Percentiles rank a stretch among this genome's conserved stretches.
Evolutionary conservation across 2,329 filamentous ascomycete genomes (phyloP).

Genomic region (Aureobasidium sp.): DNA sequence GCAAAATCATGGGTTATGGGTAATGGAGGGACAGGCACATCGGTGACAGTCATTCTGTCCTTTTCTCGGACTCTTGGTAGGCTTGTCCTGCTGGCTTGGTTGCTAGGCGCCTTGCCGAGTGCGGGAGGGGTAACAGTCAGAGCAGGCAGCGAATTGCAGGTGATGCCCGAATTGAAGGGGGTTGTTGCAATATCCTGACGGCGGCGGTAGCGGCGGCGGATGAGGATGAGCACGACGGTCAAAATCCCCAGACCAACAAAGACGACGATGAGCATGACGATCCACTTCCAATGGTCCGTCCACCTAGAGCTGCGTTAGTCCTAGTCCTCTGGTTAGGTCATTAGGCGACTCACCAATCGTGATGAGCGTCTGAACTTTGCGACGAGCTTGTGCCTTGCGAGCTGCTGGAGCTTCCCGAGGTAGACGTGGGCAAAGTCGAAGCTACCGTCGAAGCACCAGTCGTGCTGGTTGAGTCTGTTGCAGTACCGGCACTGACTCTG

Average conservation of each 20-base stretch:
- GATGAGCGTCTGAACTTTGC: conserved; percentile 2
- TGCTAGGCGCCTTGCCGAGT: not conserved
- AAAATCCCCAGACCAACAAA: conserved; percentile 59
- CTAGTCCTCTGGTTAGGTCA: not conserved
- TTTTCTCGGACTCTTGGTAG: conserved; percentile 12
- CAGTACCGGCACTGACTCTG: conserved; percentile 14
- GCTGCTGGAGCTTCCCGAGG: conserved; percentile 20
- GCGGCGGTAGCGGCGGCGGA: conserved; percentile 65
- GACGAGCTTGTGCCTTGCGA: conserved; percentile 22
- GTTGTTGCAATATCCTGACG: conserved; percentile 46
- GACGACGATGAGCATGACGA: conserved; percentile 71
- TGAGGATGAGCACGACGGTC: conserved; percentile 59
- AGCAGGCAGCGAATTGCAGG: conserved; percentile 17
- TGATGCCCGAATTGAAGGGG: conserved; percentile 30
- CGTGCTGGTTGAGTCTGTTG: conserved; percentile 10
- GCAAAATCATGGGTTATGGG: not conserved
- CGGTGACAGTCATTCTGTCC: conserved; percentile 3
- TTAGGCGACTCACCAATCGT: conserved; percentile 17
- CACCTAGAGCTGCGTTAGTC: conserved; percentile 42
- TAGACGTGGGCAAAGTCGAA: conserved; percentile 9
- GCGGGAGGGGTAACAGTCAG: conserved; percentile 4
- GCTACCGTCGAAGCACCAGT: not conserved
- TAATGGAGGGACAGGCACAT: not conserved
- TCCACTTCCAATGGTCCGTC: conserved; percentile 65
- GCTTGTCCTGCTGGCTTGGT: conserved; percentile 10